A percentile compares a stretch with the other conserved stretches of the same genome.
Evolutionary conservation across 2,329 filamentous ascomycete genomes (phyloP).

Genomic region (Paramyrothecium sp.): DNA sequence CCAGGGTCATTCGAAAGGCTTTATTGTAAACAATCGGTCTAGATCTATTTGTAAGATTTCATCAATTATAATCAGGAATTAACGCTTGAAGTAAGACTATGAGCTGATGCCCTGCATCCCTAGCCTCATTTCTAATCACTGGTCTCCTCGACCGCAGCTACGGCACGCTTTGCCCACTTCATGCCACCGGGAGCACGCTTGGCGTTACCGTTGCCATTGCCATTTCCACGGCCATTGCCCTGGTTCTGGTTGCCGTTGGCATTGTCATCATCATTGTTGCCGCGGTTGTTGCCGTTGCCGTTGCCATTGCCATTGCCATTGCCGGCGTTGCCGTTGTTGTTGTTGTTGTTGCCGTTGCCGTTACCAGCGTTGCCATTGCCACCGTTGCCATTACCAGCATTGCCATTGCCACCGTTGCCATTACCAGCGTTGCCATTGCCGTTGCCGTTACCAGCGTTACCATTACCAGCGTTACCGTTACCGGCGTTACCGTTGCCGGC

Average conservation of each 20-base stretch:
- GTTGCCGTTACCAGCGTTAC: constrained; percentile 6
- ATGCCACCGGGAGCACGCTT: neutral
- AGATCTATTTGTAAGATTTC: neutral
- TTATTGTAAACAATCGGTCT: neutral
- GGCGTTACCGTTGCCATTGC: neutral
- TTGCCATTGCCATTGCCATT: constrained; percentile 9
- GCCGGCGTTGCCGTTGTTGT: constrained; percentile 7
- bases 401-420: constrained; percentile 3
- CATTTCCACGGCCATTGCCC: neutral
- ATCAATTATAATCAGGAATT: neutral
- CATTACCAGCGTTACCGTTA: constrained; percentile 8
- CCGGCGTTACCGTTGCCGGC: constrained; percentile 3
- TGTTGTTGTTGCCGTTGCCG: constrained; percentile 6
- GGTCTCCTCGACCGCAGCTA: neutral
- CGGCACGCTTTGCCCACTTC: neutral
- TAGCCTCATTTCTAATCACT: neutral
- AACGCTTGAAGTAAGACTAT: neutral
- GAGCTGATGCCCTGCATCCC: neutral
- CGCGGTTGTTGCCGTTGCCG: neutral
- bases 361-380: constrained; percentile 7
- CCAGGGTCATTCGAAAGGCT: neutral
- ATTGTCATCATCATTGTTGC: constrained; percentile 4
- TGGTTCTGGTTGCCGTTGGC: neutral
- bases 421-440: constrained; percentile 5
- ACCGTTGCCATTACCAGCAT: constrained; percentile 2